A percentile compares a stretch with the other conserved stretches of the same genome.
These are phyloP conservation scores for Zanthoxylum bungeanum DNA, from an alignment of 345 rosid species.

Conservation along the genomic window DNA sequence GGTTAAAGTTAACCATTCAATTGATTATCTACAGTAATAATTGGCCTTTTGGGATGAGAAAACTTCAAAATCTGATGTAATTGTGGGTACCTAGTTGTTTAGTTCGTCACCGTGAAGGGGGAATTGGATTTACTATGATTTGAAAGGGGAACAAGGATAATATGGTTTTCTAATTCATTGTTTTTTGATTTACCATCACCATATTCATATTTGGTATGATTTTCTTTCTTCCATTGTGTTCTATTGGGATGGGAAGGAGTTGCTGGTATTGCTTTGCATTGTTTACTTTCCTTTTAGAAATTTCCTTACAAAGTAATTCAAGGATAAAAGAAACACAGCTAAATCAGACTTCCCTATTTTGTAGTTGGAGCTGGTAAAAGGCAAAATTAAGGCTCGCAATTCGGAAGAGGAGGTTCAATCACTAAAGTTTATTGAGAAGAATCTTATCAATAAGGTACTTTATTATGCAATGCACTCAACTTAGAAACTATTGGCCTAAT, in stretches of 20 bases:
- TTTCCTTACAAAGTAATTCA: neutral
- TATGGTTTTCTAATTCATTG: neutral
- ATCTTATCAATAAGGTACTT: slow-evolving; percentile 79
- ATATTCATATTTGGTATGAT: neutral
- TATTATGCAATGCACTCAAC: neutral
- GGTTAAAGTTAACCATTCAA: neutral
- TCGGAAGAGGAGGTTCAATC: slow-evolving; percentile 74
- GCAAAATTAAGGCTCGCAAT: slow-evolving; percentile 56
- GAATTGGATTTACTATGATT: neutral
- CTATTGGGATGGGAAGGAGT: neutral
- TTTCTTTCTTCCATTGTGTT: neutral
- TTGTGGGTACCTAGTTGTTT: neutral
- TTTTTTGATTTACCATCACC: neutral
- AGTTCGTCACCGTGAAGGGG: neutral
- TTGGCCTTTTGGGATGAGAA: neutral
- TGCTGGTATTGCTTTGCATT: neutral
- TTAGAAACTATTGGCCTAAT: neutral
- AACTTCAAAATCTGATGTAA: neutral
- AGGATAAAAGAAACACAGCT: slow-evolving; percentile 6
- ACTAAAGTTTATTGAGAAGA: slow-evolving; percentile 71
- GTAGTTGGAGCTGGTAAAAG: slow-evolving; percentile 73
- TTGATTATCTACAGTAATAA: neutral
- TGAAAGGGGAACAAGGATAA: neutral
- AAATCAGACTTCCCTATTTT: slow-evolving; percentile 15
- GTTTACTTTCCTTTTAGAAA: neutral